Evolutionary conservation across 106 monocot genomes (phyloP).

Genomic region (Dioscorea zingiberensis): DNA sequence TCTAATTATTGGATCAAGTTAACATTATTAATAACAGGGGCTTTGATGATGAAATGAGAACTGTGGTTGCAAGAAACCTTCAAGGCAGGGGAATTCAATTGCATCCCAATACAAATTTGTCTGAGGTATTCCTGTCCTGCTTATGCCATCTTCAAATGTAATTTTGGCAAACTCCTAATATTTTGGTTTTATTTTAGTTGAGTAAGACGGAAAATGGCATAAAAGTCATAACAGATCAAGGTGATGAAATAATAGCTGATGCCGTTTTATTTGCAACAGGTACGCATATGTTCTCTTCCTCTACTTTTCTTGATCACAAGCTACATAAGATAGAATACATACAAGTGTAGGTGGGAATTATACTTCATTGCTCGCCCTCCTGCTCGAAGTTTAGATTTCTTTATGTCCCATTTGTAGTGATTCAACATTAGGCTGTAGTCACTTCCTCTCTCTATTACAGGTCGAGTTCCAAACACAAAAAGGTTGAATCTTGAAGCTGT

Average conservation of each 20-base stretch:
- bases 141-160: neutral
- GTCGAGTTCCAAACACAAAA: slow-evolving; percentile 79
- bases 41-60: slow-evolving; percentile 98
- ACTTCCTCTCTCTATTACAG: slow-evolving; percentile 24
- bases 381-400: too few relatives aligned
- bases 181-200: slow-evolving; percentile 42
- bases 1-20: neutral
- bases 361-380: too few relatives aligned
- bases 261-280: slow-evolving; percentile 98
- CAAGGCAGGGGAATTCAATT: slow-evolving; percentile 89
- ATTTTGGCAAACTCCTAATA: neutral
- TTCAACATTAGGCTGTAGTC: neutral
- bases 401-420: too few relatives aligned
- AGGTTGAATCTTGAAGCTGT: slow-evolving; percentile 87
- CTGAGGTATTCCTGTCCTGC: slow-evolving; percentile 48
- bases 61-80: slow-evolving; percentile 84
- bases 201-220: slow-evolving; percentile 81
- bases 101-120: slow-evolving; percentile 69
- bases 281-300: slow-evolving; percentile 14
- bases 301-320: too few relatives aligned
- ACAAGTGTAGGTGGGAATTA: too few relatives aligned
- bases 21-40: slow-evolving; percentile 39
- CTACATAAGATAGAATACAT: too few relatives aligned
- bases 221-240: slow-evolving; percentile 70
- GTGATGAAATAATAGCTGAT: slow-evolving; percentile 84